These are phyloP conservation scores for Penicillium sp. DNA, from an alignment of 2,329 filamentous ascomycete genomes.

Conservation along the genomic window DNA sequence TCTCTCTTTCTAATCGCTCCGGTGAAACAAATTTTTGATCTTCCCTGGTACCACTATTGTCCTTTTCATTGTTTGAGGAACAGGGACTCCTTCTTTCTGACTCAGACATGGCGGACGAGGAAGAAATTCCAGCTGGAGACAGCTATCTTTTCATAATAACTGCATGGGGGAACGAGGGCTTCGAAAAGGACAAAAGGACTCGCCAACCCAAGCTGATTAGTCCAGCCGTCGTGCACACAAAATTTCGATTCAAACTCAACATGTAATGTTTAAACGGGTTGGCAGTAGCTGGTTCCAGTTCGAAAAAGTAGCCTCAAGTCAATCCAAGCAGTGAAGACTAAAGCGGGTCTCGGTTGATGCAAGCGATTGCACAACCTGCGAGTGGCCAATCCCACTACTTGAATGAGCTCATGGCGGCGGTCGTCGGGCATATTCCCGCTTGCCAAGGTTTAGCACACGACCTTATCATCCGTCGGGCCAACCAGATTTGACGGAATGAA, in stretches of 20 bases:
- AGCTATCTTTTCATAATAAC: not conserved
- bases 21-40: not conserved
- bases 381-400: constrained; percentile 1
- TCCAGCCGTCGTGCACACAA: not conserved
- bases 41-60: not conserved
- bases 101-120: constrained; percentile 2
- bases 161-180: not conserved
- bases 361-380: not conserved
- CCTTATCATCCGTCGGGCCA: not conserved
- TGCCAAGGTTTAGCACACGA: too few species aligned
- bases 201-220: not conserved
- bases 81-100: not conserved
- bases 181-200: too few species aligned
- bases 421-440: constrained; percentile 6
- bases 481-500: not conserved
- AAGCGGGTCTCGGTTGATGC: not conserved
- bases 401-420: constrained; percentile 11
- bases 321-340: too few species aligned
- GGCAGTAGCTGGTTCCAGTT: not conserved
- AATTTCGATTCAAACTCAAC: not conserved
- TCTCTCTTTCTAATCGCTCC: not conserved
- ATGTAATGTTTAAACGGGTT: not conserved
- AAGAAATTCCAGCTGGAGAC: not conserved
- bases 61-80: not conserved
- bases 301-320: too few species aligned